Evolutionary conservation across 2,329 filamentous ascomycete genomes (phyloP), one percentile per base, ranked within the genome.

Genomic region (Dryadomyces quercivorus): DNA sequence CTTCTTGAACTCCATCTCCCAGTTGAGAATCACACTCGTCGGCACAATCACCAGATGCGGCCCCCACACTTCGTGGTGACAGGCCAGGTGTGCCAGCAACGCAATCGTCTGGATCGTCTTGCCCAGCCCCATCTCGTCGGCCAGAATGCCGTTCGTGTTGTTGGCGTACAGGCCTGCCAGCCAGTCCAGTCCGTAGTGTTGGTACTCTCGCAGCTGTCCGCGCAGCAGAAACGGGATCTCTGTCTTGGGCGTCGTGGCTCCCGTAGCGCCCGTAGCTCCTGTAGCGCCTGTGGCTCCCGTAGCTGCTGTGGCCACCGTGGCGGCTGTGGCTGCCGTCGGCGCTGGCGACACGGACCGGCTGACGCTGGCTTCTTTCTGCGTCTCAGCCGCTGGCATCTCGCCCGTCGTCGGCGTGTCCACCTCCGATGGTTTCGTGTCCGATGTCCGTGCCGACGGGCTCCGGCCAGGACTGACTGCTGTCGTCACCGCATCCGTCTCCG

Each of bases 1-100:
- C 67, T 98, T 98, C 66, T 97, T 97, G 77, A 98, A 98, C 69
- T 98, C 93, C 86, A 97, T 97, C 68, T 98, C 94, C 93, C 93
- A 98, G 66, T 98, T 98, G 60, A 98, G 81, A 78, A 98, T 96
- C 50, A 98, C 94, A 69, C 91, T 97, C 2, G 93, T 98, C 1
- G 93, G 93, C 2, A 98, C 93, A 57, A 98, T 86, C 50, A 98
- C 88, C 22, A 98, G 74, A 72, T 98, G 93, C 1, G 93, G 90
- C 0, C 94, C 93, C 94, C 93, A 98, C 5, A 95, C 83, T 63
- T 90, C 82, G 65, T 95, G 87, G 43, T 89, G 79, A 58, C 91
- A 91, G 9, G 94, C 93, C 40, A 98, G 76, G 66, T 98, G 92
- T 5, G 93, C 93, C 42, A 98, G 75, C 3, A 98, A 74, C 3